These are phyloP conservation scores for Aspergillus oerlinghausenensis DNA, from an alignment of 2,329 filamentous ascomycete genomes.

Conservation along the genomic window DNA sequence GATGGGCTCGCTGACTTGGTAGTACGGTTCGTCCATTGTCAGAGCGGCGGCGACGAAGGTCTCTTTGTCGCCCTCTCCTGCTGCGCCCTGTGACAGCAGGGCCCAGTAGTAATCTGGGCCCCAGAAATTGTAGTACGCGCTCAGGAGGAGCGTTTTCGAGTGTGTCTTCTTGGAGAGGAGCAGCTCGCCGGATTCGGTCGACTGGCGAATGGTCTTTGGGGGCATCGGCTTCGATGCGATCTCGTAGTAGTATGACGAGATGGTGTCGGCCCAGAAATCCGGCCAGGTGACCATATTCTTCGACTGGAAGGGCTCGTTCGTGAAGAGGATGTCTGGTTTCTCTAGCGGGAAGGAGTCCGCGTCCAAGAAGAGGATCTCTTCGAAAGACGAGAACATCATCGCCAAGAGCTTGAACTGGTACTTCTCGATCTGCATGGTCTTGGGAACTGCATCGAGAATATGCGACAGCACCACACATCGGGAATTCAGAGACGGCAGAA, in stretches of 20 bases:
- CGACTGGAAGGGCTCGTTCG: slow-evolving; percentile 37
- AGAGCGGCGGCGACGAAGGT: slow-evolving; percentile 46
- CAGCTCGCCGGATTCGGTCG: slow-evolving; percentile 44
- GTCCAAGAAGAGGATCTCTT: slow-evolving; percentile 47
- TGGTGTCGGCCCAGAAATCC: slow-evolving; percentile 43
- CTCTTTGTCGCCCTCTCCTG: slow-evolving; percentile 50
- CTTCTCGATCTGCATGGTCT: slow-evolving; percentile 31
- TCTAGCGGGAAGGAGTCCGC: slow-evolving; percentile 44
- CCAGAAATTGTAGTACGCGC: slow-evolving; percentile 48
- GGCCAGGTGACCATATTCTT: slow-evolving; percentile 45
- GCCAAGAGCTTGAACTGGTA: slow-evolving; percentile 49
- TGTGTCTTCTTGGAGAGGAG: slow-evolving; percentile 43
- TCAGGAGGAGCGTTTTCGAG: slow-evolving; percentile 40
- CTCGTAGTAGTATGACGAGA: slow-evolving; percentile 35
- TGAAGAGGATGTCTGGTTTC: slow-evolving; percentile 41
- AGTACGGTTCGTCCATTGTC: slow-evolving; percentile 37
- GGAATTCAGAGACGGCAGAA: slow-evolving; percentile 42
- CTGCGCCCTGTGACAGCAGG: slow-evolving; percentile 44
- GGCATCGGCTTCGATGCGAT: slow-evolving; percentile 31
- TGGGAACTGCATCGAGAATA: slow-evolving; percentile 32
- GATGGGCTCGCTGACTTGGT: slow-evolving; percentile 38
- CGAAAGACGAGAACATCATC: slow-evolving; percentile 48
- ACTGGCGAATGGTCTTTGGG: slow-evolving; percentile 21
- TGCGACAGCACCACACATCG: slow-evolving; percentile 42
- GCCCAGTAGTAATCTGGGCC: slow-evolving; percentile 44